Evolutionary conservation across 2,329 filamentous ascomycete species (phyloP), one percentile per base, ranked within the genome.

Genomic region (Falciphora oryzae): DNA sequence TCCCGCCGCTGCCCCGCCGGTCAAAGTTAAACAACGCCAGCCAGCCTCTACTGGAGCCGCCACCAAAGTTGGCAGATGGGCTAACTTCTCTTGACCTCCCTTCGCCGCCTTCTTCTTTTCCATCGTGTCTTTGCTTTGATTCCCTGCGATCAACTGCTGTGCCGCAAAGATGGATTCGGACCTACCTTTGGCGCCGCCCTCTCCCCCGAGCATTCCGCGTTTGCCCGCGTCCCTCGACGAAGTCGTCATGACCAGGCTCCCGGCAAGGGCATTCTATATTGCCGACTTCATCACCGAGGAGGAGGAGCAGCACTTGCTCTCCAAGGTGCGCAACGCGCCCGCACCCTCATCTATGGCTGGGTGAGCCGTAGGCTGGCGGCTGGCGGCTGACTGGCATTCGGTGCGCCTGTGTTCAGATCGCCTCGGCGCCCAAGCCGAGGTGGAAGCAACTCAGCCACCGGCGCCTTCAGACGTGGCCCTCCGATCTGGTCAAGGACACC

Each of bases 381-480:
- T 68, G 50, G 67, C 66, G 31, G 29, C 5, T 22, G 16, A 78
- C 70, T 62, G 65, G 22, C 18, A 25, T 25, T 53, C 22, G 44
- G 44, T 25, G 44, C 44, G 18, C 44, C 44, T 18, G 4, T 25
- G 44, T n/a, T 62, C 70, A 76, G 83, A 85, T 89, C 70, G 78
- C 80, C 63, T 80, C 84, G 59, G 87, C 87, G 0, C 89, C 91
- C 31, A 88, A 87, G 67, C 89, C 90, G 31, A 85, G 88, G 73
- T 99, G 95, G 94, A 93, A 92, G 67, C 84, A 89, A 62, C 88
- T 99, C 64, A 87, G 89, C n/a, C 92, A 93, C 75, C 90, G 95
- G 64, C 89, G 94, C 57, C 85, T 99, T 0, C 93, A 98, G 81
- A 92, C 92, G 0, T 92, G 93, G 83, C 95, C 94, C 1, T 95